Conservation (phyloP, 2,329 filamentous ascomycete species). For the Calonectria pauciramosa region DNA sequence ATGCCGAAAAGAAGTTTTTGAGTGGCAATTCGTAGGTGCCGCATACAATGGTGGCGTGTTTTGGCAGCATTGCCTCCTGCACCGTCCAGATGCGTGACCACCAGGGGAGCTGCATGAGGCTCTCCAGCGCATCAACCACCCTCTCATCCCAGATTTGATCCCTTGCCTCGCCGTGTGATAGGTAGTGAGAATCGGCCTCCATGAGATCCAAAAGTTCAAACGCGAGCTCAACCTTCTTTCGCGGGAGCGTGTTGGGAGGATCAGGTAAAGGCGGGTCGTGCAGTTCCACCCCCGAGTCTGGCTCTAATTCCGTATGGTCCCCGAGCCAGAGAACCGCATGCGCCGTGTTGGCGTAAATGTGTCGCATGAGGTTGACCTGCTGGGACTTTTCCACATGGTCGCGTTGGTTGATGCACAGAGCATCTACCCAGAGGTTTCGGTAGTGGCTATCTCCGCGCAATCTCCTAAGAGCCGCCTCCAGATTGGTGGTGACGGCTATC, state of each 20-base stretch:
- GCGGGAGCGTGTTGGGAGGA: not conserved
- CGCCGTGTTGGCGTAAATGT: constrained; percentile 11
- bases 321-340: constrained; percentile 22
- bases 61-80: not conserved
- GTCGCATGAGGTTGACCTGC: constrained; percentile 5
- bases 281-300: not conserved
- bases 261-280: not conserved
- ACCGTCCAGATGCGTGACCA: not conserved
- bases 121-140: not conserved
- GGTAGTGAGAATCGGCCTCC: not conserved
- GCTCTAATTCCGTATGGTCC: not conserved
- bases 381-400: constrained; percentile 14
- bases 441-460: not conserved
- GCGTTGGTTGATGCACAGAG: constrained; percentile 25
- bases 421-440: constrained; percentile 30
- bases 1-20: not conserved
- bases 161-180: not conserved
- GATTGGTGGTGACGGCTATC: constrained; percentile 21
- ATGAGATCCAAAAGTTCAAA: not conserved
- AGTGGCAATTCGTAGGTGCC: not conserved
- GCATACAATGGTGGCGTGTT: not conserved
- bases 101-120: not conserved
- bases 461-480: not conserved
- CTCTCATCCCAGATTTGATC: not conserved
- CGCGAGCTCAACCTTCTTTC: not conserved